A percentile compares a stretch with the other conserved stretches of the same genome.
Evolutionary conservation across 345 rosid genomes (phyloP).

Genomic region (Gossypium stocksii): DNA sequence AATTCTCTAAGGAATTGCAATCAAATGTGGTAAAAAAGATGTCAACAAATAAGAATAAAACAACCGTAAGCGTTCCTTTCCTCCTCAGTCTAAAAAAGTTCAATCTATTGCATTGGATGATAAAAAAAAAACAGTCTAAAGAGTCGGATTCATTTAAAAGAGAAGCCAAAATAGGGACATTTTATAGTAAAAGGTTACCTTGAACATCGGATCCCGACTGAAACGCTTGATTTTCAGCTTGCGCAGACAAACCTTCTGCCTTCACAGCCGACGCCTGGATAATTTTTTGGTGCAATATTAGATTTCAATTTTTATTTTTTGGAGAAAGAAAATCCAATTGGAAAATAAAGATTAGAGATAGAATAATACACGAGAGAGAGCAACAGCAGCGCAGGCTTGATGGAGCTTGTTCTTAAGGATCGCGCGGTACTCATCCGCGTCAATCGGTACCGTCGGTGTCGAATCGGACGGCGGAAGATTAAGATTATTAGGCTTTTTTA

Average conservation of each 20-base stretch:
- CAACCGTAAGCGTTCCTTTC: background rate
- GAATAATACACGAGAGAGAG: slow-evolving; percentile 39
- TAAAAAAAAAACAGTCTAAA: background rate
- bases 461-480: slow-evolving; percentile 24
- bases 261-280: slow-evolving; percentile 43
- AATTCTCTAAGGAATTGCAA: background rate
- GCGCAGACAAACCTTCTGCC: slow-evolving; percentile 47
- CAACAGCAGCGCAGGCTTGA: slow-evolving; percentile 76
- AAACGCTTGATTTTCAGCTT: slow-evolving; percentile 33
- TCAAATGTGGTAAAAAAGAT: background rate
- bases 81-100: slow-evolving; percentile 3
- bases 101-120: background rate
- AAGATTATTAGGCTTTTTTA: slow-evolving; percentile 26
- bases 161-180: background rate
- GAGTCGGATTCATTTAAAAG: background rate
- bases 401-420: slow-evolving; percentile 61
- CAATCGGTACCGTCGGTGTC: slow-evolving; percentile 30
- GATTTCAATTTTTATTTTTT: background rate
- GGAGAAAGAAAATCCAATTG: background rate
- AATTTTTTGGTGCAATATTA: background rate
- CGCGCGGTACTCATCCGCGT: slow-evolving; percentile 49
- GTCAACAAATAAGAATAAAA: background rate
- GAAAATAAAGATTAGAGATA: background rate
- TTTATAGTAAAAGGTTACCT: slow-evolving; percentile 26
- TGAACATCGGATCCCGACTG: slow-evolving; percentile 34